Evolutionary conservation across 192 early-diverging fungal genomes (phyloP).

Genomic region (Mortierella claussenii): DNA sequence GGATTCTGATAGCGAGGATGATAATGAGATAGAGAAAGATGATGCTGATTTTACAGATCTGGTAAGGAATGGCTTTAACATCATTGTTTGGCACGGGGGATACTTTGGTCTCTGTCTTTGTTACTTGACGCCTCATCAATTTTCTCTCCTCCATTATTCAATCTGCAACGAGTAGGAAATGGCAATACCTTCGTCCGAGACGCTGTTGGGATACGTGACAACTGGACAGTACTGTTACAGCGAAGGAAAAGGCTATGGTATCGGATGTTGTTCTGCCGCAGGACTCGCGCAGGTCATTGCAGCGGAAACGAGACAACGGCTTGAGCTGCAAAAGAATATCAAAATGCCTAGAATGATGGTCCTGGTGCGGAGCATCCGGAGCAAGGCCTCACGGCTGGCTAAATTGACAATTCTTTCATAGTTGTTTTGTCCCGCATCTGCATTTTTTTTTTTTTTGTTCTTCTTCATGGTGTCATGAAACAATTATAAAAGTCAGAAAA

Average conservation of each 20-base stretch:
- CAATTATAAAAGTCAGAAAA: too few relatives aligned
- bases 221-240: constrained; percentile 74
- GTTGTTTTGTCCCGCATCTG: not conserved
- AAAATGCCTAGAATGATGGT: constrained; percentile 56
- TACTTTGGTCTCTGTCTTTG: too few relatives aligned
- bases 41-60: constrained; percentile 32
- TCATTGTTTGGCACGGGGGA: too few relatives aligned
- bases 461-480: too few relatives aligned
- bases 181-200: constrained; percentile 39
- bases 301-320: constrained; percentile 46
- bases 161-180: constrained; percentile 56
- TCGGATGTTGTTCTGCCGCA: constrained; percentile 68
- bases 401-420: constrained; percentile 53
- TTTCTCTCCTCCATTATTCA: too few relatives aligned
- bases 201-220: constrained; percentile 76
- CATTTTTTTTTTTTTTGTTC: not conserved
- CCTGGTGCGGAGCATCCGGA: constrained; percentile 61
- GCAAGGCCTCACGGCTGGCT: constrained; percentile 60
- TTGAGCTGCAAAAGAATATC: constrained; percentile 1
- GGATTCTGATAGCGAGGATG: constrained; percentile 48
- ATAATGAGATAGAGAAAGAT: constrained; percentile 34
- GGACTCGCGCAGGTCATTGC: constrained; percentile 59
- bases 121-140: too few relatives aligned
- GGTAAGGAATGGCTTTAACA: too few relatives aligned
- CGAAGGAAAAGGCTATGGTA: constrained; percentile 68